Conservation (phyloP, 2,329 filamentous ascomycete species). For the Saccharata proteae region DNA sequence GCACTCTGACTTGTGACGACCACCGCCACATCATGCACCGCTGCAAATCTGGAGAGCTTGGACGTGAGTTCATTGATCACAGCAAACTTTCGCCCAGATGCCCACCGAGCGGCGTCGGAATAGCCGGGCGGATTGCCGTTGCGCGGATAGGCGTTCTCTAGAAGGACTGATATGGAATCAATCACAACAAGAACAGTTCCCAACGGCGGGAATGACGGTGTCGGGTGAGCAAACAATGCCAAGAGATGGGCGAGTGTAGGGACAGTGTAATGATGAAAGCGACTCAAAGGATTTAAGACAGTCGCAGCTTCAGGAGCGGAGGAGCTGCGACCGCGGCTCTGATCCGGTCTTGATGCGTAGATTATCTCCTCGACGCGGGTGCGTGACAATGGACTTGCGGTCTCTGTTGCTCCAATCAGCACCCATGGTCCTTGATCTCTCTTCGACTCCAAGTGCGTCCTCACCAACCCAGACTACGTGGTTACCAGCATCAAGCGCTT, state of each 20-base stretch:
- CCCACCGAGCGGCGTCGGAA: conserved; percentile 35
- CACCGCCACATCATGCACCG: conserved; percentile 59
- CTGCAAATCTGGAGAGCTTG: conserved; percentile 57
- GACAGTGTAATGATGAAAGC: conserved; percentile 52
- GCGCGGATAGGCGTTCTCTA: conserved; percentile 67
- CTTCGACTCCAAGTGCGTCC: too few relatives aligned
- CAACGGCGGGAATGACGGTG: conserved; percentile 47
- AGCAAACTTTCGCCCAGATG: conserved; percentile 38
- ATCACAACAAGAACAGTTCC: conserved; percentile 60
- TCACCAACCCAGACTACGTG: conserved; percentile 74
- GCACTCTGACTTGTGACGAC: conserved; percentile 68
- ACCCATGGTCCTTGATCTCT: too few relatives aligned
- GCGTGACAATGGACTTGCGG: conserved; percentile 36
- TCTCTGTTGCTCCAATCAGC: conserved; percentile 24
- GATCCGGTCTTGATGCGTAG: conserved; percentile 7
- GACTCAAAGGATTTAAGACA: conserved; percentile 26
- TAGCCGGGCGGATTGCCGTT: conserved; percentile 29
- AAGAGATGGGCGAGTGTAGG: conserved; percentile 54
- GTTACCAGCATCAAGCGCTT: conserved; percentile 47
- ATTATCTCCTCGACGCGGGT: conserved; percentile 36
- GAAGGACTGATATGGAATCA: conserved; percentile 63
- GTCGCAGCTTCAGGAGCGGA: neutral
- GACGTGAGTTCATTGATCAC: conserved; percentile 55
- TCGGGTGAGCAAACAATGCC: conserved; percentile 59
- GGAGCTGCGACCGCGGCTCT: conserved; percentile 5